phyloP scores from a whole-genome alignment of 148 eudicot species.

The Cornus kousa region DNA sequence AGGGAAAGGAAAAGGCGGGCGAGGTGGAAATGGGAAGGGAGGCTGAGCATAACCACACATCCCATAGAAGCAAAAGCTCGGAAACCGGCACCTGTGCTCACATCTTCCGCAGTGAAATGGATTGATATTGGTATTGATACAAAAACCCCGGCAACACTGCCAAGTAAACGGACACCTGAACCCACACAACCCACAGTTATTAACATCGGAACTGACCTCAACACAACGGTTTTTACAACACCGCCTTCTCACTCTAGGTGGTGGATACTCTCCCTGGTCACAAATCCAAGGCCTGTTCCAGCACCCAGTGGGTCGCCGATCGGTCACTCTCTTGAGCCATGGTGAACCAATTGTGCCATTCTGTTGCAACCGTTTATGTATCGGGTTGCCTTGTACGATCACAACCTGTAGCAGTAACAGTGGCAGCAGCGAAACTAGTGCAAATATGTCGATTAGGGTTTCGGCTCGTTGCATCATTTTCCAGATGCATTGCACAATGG shows the following conservation, averaged over 20 bases:
- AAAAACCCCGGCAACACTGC: conserved; percentile 66
- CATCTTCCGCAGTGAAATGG: conserved; percentile 76
- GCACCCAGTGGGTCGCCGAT: conserved; percentile 57
- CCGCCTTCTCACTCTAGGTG: conserved; percentile 21
- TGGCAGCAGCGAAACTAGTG: background rate
- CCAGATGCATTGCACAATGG: background rate
- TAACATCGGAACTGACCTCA: conserved; percentile 42
- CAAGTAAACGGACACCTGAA: conserved; percentile 65
- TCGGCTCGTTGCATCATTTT: conserved; percentile 5
- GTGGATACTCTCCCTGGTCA: conserved; percentile 27
- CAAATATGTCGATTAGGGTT: background rate
- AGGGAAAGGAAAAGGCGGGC: conserved; percentile 24
- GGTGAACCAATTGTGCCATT: conserved; percentile 30
- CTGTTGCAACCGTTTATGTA: background rate
- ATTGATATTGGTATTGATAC: conserved; percentile 41
- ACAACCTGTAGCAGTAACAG: background rate
- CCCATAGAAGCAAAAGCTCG: conserved; percentile 49
- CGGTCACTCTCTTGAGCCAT: conserved; percentile 47
- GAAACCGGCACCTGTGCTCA: conserved; percentile 39
- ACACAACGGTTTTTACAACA: conserved; percentile 73
- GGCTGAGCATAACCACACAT: conserved; percentile 79
- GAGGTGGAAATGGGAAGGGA: conserved; percentile 35
- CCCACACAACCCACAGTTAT: conserved; percentile 82
- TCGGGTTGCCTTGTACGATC: conserved; percentile 10
- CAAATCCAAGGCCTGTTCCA: conserved; percentile 75